Evolutionary conservation across 106 monocot genomes (phyloP).

Genomic region (Acorus gramineus): DNA sequence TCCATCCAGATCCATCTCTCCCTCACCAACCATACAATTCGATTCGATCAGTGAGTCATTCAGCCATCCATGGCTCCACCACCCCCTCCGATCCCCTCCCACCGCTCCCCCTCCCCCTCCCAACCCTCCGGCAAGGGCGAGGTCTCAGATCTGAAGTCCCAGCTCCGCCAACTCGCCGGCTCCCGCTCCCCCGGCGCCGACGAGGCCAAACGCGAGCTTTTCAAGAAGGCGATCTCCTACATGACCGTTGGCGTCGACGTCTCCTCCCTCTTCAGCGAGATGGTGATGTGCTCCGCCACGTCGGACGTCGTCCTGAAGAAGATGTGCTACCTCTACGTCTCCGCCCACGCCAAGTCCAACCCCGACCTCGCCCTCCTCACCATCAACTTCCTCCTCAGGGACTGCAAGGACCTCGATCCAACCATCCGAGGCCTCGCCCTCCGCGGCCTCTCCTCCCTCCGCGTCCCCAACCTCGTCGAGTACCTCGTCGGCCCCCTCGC

Average conservation of each 20-base stretch:
- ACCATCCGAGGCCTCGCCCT: slow-evolving; percentile 94
- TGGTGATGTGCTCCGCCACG: slow-evolving; percentile 99
- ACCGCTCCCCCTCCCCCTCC: slow-evolving; percentile 33
- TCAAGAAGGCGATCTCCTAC: slow-evolving; percentile 97
- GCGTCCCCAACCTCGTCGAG: slow-evolving; percentile 84
- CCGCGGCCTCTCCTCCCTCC: slow-evolving; percentile 70
- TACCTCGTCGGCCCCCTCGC: slow-evolving; percentile 78
- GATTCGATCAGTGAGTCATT: too few relatives aligned
- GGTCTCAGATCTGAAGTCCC: slow-evolving; percentile 92
- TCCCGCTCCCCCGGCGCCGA: slow-evolving; percentile 74
- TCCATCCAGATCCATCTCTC: too few relatives aligned
- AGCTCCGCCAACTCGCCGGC: slow-evolving; percentile 92
- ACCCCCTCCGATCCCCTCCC: slow-evolving; percentile 5
- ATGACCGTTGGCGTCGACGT: slow-evolving; percentile 98
- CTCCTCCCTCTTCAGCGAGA: slow-evolving; percentile 91
- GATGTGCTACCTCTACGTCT: slow-evolving; percentile 99
- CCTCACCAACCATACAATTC: too few relatives aligned
- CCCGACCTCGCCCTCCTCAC: slow-evolving; percentile 96
- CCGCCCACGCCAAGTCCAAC: slow-evolving; percentile 67
- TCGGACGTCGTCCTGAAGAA: slow-evolving; percentile 95
- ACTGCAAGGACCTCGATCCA: slow-evolving; percentile 87
- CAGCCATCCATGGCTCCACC: slow-evolving; percentile 60
- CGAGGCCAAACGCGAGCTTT: slow-evolving; percentile 74
- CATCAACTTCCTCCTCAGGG: slow-evolving; percentile 91
- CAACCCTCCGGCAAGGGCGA: slow-evolving; percentile 96